Evolutionary conservation across 2,329 filamentous ascomycete genomes (phyloP).

Genomic region (Trichoderma sp.): DNA sequence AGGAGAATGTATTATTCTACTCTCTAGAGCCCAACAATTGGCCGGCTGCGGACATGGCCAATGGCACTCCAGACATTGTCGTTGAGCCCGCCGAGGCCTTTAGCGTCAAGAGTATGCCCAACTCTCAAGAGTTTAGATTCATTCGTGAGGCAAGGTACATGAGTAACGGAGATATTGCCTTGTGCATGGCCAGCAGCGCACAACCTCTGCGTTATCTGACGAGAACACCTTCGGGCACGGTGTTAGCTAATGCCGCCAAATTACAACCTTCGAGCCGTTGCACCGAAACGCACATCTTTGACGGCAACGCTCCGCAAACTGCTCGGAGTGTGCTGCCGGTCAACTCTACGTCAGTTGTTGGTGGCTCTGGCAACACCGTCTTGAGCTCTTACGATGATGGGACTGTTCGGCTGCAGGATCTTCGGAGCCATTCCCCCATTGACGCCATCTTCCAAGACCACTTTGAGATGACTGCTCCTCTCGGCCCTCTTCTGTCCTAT

Average conservation of each 20-base stretch:
- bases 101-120: background rate
- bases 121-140: background rate
- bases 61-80: background rate
- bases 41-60: background rate
- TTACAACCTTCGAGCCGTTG: background rate
- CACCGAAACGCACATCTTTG: background rate
- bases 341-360: background rate
- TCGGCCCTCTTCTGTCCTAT: background rate
- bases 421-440: constrained; percentile 1
- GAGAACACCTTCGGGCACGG: background rate
- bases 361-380: background rate
- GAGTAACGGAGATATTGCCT: background rate
- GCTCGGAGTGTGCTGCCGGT: background rate
- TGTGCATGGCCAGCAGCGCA: background rate
- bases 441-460: background rate
- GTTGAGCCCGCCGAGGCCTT: background rate
- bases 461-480: constrained; percentile 1
- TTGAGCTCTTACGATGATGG: constrained; percentile 1
- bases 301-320: background rate
- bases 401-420: background rate
- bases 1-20: background rate
- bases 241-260: background rate
- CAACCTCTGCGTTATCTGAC: background rate
- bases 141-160: background rate
- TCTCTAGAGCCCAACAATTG: background rate